Evolutionary conservation across 306 rosid genomes (phyloP), one percentile per base, ranked within the genome.

Genomic region (Dalbergia cultrata): DNA sequence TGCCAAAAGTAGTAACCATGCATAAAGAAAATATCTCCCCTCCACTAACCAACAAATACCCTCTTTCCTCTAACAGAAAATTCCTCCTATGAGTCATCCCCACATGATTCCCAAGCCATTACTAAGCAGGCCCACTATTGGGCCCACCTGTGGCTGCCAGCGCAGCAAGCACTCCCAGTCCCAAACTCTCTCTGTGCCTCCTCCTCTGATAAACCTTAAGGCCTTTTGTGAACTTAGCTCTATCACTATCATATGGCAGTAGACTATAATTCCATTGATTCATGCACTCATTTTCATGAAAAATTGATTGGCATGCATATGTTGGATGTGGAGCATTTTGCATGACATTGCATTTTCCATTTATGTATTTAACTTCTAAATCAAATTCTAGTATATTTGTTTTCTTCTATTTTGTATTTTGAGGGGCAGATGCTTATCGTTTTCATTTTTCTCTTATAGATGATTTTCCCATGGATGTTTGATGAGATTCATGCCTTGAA

Each of bases 391-490:
- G 35, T 67, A 9, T 73, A 19, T 41, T 17, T 41, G 39, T 70
- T 81, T 64, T 17, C 82, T 82, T 65, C 72, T 67, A 60, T 85
- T 73, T 77, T 21, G 43, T 70, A 47, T 85, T 17, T 33, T 21
- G 13, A 45, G 62, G 45, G 34, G 16, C 14, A 3, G 59, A 19
- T 49, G 58, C 72, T 74, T 64, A 76, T 69, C 19, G 18, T 68
- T 77, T 22, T 67, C 67, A 35, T 47, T 84, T 84, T 74, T 60
- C 87, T 80, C 50, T 62, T 76, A 56, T 87, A 95, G 97, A 93
- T 93, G 97, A 86, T 93, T 69, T 95, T 93, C 82, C 97, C 94
- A 17, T 95, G 99, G 99, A 93, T 95, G 96, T 93, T 95, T 75
- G 99, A 93, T 76, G 99, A 95, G 90, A 82, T 95, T 84, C 93